phyloP scores from a whole-genome alignment of 306 rosid species.

The Myrica gale region DNA sequence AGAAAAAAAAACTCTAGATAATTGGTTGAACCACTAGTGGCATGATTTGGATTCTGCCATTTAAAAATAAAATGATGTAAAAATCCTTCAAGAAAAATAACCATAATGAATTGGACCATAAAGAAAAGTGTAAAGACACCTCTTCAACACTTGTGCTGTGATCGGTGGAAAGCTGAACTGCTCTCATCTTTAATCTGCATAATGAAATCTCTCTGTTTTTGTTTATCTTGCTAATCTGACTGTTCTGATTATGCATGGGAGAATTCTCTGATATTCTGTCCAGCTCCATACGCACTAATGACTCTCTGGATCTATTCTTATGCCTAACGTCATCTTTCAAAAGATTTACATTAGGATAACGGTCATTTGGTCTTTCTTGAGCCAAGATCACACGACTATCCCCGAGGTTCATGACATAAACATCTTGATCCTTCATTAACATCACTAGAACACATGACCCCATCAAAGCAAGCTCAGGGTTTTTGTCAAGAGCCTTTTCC shows the following conservation, averaged over 20 bases:
- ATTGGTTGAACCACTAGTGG: neutral
- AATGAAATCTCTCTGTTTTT: slow-evolving; percentile 56
- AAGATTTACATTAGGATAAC: slow-evolving; percentile 47
- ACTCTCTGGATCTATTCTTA: slow-evolving; percentile 60
- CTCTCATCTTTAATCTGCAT: slow-evolving; percentile 61
- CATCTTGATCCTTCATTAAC: slow-evolving; percentile 78
- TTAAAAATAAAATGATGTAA: neutral
- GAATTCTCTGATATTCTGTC: slow-evolving; percentile 73
- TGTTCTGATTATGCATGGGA: slow-evolving; percentile 54
- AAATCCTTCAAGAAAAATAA: neutral
- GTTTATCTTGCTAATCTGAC: slow-evolving; percentile 47
- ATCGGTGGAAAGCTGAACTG: slow-evolving; percentile 68
- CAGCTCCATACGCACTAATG: slow-evolving; percentile 60
- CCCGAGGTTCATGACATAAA: slow-evolving; percentile 70
- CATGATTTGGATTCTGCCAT: neutral
- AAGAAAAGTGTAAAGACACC: slow-evolving; percentile 34
- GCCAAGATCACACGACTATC: slow-evolving; percentile 67
- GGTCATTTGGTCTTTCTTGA: slow-evolving; percentile 60
- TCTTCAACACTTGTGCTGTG: slow-evolving; percentile 60
- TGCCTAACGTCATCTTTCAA: slow-evolving; percentile 52
- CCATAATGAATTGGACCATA: slow-evolving; percentile 4
- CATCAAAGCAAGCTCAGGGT: slow-evolving; percentile 69
- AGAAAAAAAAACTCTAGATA: neutral
- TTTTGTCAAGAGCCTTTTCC: slow-evolving; percentile 53
- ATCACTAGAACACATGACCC: slow-evolving; percentile 72